Evolutionary conservation across 495 filamentous ascomycete genomes (phyloP), one percentile per base, ranked within the genome.

Genomic region (Apiosordaria backusii): DNA sequence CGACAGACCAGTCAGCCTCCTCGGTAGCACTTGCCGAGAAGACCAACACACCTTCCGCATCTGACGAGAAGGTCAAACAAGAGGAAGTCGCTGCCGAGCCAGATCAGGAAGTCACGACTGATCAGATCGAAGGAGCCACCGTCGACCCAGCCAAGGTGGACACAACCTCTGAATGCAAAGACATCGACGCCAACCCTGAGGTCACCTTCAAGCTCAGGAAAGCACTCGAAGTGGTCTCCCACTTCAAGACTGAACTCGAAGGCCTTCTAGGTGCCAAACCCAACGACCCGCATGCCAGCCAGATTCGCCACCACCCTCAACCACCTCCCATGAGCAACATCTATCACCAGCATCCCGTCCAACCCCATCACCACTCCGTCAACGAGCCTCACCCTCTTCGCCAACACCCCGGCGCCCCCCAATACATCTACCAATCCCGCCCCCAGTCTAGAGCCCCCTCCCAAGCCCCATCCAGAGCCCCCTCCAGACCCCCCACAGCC

Each of bases 191-290:
- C 24, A 55, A 57, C 0, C 40, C 58, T 4, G 26, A 63, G 6
- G 25, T 72, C 19, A 55, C 67, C 13, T n/a, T 60, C n/a, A 70
- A 68, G 57, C 23, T 74, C 50, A 57, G 55, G 15, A 61, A 54
- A 13, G 66, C 70, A 5, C 60, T 74, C 35, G 59, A 65, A 4
- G 57, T 63, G 1, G 52, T 71, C 22, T 59, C 68, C 4, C 61
- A 55, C 57, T 54, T 71, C n/a, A 69, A 74, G 53, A 45, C 60
- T 1, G 67, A 72, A 15, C 69, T 75, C n/a, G 57, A 73, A 40
- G 35, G 54, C 15, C 45, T 74, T 13, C 67, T 75, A 0, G 62
- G 57, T 27, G 26, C 50, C 52, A 21, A 19, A 19, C 13, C 9
- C 10, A 35, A 61, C 22, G n/a, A 29, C 18, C 3, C 4, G 24